phyloP scores from a whole-genome alignment of 2,329 filamentous ascomycete species.

The Trichoderma brevicompactum region DNA sequence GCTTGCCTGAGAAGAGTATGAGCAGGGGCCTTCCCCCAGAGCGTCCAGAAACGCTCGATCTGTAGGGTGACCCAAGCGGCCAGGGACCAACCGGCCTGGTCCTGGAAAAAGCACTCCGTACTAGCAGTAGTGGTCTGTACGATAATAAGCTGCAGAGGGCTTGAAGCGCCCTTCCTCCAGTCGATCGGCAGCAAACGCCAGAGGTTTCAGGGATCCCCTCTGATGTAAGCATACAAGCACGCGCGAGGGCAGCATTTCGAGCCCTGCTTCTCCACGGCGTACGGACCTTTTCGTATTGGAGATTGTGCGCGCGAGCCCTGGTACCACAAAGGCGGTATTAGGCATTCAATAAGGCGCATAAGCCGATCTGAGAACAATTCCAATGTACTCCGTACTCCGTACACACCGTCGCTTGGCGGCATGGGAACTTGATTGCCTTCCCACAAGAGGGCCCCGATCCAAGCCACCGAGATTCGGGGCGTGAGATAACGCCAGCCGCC shows the following conservation, averaged over 20 bases:
- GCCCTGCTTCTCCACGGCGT: conserved; percentile 9
- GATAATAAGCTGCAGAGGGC: conserved; percentile 18
- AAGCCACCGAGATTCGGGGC: conserved; percentile 18
- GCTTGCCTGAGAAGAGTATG: background rate
- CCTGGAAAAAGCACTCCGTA: background rate
- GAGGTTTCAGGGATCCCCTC: conserved; percentile 8
- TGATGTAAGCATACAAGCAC: conserved; percentile 10
- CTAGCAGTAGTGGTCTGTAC: background rate
- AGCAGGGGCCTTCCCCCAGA: background rate
- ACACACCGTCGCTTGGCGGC: conserved; percentile 2
- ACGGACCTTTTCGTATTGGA: background rate
- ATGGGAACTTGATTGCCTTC: background rate
- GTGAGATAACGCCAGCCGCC: conserved; percentile 16
- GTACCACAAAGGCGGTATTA: conserved; percentile 1
- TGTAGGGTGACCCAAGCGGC: background rate
- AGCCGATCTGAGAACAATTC: background rate
- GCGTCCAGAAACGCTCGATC: conserved; percentile 14
- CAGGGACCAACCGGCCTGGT: background rate
- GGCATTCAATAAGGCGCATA: background rate
- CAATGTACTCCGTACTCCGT: too few relatives aligned
- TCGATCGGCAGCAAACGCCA: conserved; percentile 8
- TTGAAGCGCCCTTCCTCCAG: conserved; percentile 12
- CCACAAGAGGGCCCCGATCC: background rate
- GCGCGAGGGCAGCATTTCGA: background rate
- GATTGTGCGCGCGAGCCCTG: conserved; percentile 1